Conservation (phyloP, 2,329 filamentous ascomycete species). For the Ascochyta fabae region DNA sequence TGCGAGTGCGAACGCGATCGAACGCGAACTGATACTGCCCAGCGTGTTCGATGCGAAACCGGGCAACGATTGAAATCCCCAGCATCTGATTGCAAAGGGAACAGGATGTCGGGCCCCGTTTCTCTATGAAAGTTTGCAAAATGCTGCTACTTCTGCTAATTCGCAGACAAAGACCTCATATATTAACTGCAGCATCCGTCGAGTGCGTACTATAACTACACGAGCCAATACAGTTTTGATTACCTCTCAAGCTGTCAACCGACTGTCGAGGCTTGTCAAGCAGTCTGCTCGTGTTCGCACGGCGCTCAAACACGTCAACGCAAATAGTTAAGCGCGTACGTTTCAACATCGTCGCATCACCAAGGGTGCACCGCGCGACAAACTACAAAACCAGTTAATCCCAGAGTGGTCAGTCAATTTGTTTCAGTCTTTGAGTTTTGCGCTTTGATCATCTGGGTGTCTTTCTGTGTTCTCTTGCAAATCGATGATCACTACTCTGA, state of each 20-base stretch:
- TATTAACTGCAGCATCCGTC: no score
- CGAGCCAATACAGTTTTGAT: neutral
- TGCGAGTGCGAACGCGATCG: neutral
- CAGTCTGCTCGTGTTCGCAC: neutral
- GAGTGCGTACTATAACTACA: no score
- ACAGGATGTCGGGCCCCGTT: neutral
- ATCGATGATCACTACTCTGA: neutral
- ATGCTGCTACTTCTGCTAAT: neutral
- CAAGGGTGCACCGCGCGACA: neutral
- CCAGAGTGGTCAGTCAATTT: slow-evolving; percentile 2
- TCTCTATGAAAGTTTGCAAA: neutral
- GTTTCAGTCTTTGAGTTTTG: slow-evolving; percentile 5
- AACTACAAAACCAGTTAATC: neutral
- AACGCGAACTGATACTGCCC: neutral
- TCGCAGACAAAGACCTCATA: no score
- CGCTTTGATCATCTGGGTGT: neutral
- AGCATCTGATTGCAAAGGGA: neutral
- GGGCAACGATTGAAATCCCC: neutral
- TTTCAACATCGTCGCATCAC: slow-evolving; percentile 21
- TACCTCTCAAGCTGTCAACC: neutral
- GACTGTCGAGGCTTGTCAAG: neutral
- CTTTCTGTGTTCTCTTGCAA: neutral
- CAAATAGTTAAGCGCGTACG: slow-evolving; percentile 6
- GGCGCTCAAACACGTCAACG: neutral
- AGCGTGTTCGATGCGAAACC: neutral